Base-by-base conservation (phyloP, 352 stramenopile species). In the Phytophthora citrophthora region DNA sequence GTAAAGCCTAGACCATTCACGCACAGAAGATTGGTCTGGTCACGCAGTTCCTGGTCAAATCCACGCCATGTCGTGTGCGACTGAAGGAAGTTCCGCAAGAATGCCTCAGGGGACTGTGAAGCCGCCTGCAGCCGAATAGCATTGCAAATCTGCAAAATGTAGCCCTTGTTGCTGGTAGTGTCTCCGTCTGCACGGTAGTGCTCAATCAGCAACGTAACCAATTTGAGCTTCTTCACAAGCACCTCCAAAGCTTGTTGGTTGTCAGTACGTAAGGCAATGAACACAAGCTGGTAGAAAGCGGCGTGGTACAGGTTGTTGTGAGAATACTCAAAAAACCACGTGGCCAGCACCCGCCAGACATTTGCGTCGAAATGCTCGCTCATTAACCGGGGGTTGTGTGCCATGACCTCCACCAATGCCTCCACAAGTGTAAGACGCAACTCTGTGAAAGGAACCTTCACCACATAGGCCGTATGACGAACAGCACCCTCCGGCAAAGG, bases 241-340 rank as follows among this genome's bases (percentile, higher is more conserved):
- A 95, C 85, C 59, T 93, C 79, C 38, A 97, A 67, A 9, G 87
- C 77, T 43, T 76, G 68, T 18, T 94, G 81, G 52, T 96, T 90
- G 54, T 97, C 90, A 18, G 86, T 91, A 48, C 87, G 87, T 50
- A 97, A 64, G 12, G 86, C 85, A 66, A 95, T 89, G 63, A 96
- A 94, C 24, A 97, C 76, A 24, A 97, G 76, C 62, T 95, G 89
- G 68, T 96, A 96, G 48, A 97, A 97, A 20, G 88, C 76, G 26
- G 82, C 83, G 57, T 97, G 89, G 55, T 97, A 97, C 57, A 97
- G 36, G 59, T 97, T 97, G 68, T 94, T 97, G 81, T 97, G 87
- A 29, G 86, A 82, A 69, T 97, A 97, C 74, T 96, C 86, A 46
- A 97, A 94, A 65, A 97, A 96, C 91, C 91, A 97, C 32, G 72